Conservation (phyloP, 208 protist species). For the Crithidia brevicula region DNA sequence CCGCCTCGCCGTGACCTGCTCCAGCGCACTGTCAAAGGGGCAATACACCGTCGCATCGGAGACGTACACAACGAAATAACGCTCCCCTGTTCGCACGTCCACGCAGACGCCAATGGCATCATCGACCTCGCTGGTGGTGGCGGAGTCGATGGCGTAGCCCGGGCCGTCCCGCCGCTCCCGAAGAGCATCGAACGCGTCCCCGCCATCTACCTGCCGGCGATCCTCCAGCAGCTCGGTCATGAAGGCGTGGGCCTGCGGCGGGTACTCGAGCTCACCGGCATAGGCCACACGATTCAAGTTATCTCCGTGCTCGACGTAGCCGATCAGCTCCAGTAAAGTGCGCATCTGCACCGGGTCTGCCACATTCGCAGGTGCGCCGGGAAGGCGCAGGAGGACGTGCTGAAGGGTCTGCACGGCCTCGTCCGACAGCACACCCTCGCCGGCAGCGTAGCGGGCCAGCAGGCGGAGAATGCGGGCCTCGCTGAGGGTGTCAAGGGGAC, state of each 20-base stretch:
- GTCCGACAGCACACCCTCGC: constrained; percentile 65
- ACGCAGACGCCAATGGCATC: constrained; percentile 85
- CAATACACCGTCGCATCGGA: constrained; percentile 91
- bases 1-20: constrained; percentile 80
- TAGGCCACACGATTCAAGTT: constrained; percentile 77
- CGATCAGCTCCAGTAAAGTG: constrained; percentile 56
- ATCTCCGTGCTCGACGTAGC: constrained; percentile 68
- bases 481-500: constrained; percentile 68
- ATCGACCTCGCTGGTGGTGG: constrained; percentile 90
- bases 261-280: constrained; percentile 66
- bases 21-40: constrained; percentile 75
- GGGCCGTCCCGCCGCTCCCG: constrained; percentile 48
- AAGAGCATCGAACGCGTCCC: constrained; percentile 75
- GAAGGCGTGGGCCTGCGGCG: constrained; percentile 63
- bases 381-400: constrained; percentile 49
- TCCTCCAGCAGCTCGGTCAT: constrained; percentile 52
- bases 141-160: constrained; percentile 88
- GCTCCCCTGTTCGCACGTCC: constrained; percentile 55
- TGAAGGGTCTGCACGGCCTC: constrained; percentile 65
- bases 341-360: constrained; percentile 65
- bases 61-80: constrained; percentile 86
- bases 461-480: constrained; percentile 76
- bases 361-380: constrained; percentile 43
- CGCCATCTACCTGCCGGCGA: constrained; percentile 49
- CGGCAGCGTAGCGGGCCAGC: constrained; percentile 72